A percentile compares a stretch with the other conserved stretches of the same genome.
These are phyloP conservation scores for Cryptosporidium sp. DNA, from an alignment of 169 alveolate species.

Conservation along the genomic window DNA sequence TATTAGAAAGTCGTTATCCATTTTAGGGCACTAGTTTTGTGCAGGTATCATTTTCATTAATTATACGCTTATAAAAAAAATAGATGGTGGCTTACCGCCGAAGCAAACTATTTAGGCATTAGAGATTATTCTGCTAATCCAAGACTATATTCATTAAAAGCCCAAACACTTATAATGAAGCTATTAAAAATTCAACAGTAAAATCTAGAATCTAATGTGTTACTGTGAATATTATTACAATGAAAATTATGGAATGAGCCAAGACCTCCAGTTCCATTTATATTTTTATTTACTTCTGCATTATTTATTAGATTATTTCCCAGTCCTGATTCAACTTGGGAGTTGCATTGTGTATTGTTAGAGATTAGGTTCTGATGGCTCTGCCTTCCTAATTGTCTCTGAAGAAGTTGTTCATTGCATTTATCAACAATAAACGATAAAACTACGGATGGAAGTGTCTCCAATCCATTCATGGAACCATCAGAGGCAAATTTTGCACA, in stretches of 20 bases:
- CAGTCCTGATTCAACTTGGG: conserved; percentile 74
- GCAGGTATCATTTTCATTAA: neutral
- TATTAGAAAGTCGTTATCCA: neutral
- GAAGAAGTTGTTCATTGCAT: conserved; percentile 59
- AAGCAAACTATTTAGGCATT: neutral
- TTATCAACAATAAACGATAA: conserved; percentile 69
- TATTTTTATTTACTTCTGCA: conserved; percentile 23
- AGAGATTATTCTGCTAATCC: neutral
- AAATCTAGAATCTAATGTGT: conserved; percentile 38
- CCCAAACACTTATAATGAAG: conserved; percentile 64
- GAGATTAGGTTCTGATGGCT: neutral
- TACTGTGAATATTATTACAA: conserved; percentile 41
- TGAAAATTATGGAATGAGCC: conserved; percentile 51
- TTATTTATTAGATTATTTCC: conserved; percentile 30
- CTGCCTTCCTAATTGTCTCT: conserved; percentile 54
- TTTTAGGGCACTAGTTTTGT: neutral
- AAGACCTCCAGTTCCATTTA: conserved; percentile 28
- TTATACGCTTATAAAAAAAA: neutral
- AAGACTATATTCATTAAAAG: conserved; percentile 33
- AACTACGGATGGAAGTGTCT: conserved; percentile 70
- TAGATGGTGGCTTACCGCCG: neutral
- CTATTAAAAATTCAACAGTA: conserved; percentile 5
- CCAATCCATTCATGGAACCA: conserved; percentile 66
- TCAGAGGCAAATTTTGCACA: conserved; percentile 73
- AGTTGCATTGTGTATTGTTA: neutral